Percentiles rank a stretch among this genome's conserved stretches.
These are phyloP conservation scores for Komagataella pseudopastoris DNA, from an alignment of 805 yeast genomes.

Conservation along the genomic window DNA sequence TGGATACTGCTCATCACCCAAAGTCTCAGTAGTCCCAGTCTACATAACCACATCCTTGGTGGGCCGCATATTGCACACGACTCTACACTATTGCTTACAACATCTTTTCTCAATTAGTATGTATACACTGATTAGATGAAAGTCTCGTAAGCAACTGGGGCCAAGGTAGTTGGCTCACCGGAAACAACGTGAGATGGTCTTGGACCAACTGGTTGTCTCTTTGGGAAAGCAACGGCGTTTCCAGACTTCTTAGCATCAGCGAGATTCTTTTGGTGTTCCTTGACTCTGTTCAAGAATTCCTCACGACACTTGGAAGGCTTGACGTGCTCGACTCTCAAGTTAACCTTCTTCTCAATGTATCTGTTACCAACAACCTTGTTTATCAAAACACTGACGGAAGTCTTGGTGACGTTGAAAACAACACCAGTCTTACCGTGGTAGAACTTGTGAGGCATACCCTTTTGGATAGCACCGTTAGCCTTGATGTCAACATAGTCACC, in stretches of 20 bases:
- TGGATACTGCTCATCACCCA: background rate
- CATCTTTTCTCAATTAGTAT: background rate
- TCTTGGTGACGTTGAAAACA: conserved; percentile 96
- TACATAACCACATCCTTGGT: too few species aligned
- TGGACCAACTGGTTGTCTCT: conserved; percentile 98
- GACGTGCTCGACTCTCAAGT: conserved; percentile 97
- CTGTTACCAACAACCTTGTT: conserved; percentile 99
- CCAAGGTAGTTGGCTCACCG: conserved; percentile 90
- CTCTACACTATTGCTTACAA: background rate
- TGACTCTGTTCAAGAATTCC: conserved; percentile 98
- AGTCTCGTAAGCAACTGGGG: conserved; percentile 99
- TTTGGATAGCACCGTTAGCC: conserved; percentile 98
- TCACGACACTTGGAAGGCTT: conserved; percentile 99
- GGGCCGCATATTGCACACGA: background rate
- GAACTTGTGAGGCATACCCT: conserved; percentile 99
- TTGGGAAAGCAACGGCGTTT: conserved; percentile 65
- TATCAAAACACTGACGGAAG: conserved; percentile 95
- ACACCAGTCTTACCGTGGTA: conserved; percentile 99
- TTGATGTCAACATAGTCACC: conserved; percentile 99
- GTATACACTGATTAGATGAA: conserved; percentile 55
- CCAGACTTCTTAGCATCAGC: conserved; percentile 93
- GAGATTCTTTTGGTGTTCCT: conserved; percentile 88
- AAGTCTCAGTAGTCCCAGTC: too few species aligned
- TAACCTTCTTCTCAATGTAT: conserved; percentile 97
- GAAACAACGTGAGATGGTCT: conserved; percentile 82